These are phyloP conservation scores for Graphilbum ipis-grandicollis DNA, from an alignment of 2,329 filamentous ascomycete genomes.

Conservation along the genomic window DNA sequence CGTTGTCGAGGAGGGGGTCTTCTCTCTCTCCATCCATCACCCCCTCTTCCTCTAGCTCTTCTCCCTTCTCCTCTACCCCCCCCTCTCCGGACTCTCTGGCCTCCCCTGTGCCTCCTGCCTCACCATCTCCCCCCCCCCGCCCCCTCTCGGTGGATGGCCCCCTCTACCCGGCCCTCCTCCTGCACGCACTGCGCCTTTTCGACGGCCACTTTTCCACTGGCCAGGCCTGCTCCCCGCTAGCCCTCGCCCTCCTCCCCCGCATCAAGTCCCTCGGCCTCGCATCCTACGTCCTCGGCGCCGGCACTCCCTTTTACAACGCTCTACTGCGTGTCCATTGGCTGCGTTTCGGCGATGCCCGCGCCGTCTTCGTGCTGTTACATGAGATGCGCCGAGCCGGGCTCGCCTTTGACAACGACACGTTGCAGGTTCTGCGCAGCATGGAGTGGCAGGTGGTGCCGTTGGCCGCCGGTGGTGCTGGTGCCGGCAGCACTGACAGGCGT, in stretches of 20 bases:
- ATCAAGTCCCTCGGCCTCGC: constrained; percentile 51
- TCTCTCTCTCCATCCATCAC: no score
- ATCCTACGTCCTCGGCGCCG: constrained; percentile 55
- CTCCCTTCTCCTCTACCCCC: no score
- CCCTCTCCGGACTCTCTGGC: no score
- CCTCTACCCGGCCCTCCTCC: constrained; percentile 45
- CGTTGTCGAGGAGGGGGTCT: no score
- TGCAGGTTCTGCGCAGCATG: constrained; percentile 18
- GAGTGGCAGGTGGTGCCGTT: constrained; percentile 9
- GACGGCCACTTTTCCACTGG: constrained; percentile 31
- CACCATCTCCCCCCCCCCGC: constrained; percentile 10
- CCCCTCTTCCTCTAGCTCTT: no score
- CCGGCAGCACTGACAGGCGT: no score
- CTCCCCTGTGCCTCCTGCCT: not conserved
- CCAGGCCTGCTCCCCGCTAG: constrained; percentile 39
- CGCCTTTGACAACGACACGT: constrained; percentile 32
- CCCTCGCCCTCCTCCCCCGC: constrained; percentile 44
- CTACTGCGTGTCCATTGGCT: constrained; percentile 45
- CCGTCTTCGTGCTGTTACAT: constrained; percentile 36
- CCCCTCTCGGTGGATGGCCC: constrained; percentile 37
- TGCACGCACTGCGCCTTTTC: constrained; percentile 37
- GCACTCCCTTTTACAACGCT: constrained; percentile 52
- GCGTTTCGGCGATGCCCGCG: constrained; percentile 37
- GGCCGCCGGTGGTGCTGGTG: no score
- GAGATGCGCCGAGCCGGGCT: constrained; percentile 52